phyloP scores from a whole-genome alignment of 306 rosid genomes.

The Purshia tridentata region DNA sequence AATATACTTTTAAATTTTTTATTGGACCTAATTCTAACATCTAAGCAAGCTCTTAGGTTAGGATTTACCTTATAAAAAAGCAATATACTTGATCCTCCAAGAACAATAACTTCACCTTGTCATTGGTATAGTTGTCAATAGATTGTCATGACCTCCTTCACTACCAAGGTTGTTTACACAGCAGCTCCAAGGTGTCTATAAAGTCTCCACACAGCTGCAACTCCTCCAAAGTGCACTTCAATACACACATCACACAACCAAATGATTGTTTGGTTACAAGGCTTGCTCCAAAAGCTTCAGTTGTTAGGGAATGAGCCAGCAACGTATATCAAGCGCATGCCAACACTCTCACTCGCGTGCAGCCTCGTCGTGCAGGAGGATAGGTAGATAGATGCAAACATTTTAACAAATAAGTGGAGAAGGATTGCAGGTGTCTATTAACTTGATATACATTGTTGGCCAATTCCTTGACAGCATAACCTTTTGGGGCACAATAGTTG shows the following conservation, averaged over 20 bases:
- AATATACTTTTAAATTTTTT: no score
- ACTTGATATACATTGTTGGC: no score
- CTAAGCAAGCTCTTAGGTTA: neutral
- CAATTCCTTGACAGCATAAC: no score
- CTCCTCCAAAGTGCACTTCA: conserved; percentile 6
- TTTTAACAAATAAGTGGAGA: neutral
- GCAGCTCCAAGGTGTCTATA: conserved; percentile 2
- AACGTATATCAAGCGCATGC: neutral
- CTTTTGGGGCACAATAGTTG: no score
- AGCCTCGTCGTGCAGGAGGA: neutral
- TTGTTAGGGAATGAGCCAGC: neutral
- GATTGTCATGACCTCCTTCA: neutral
- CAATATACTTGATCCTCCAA: neutral
- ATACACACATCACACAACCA: neutral
- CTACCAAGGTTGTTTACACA: neutral
- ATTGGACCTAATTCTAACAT: no score
- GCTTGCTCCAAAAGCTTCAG: neutral
- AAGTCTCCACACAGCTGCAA: conserved; percentile 4
- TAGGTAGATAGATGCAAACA: neutral
- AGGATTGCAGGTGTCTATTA: no score
- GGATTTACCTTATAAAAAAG: neutral
- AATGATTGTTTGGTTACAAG: neutral
- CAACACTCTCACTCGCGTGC: neutral
- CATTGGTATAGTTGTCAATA: neutral
- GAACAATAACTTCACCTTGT: neutral